These are phyloP conservation scores for Moringa oleifera DNA, from an alignment of 345 rosid genomes.

Conservation along the genomic window DNA sequence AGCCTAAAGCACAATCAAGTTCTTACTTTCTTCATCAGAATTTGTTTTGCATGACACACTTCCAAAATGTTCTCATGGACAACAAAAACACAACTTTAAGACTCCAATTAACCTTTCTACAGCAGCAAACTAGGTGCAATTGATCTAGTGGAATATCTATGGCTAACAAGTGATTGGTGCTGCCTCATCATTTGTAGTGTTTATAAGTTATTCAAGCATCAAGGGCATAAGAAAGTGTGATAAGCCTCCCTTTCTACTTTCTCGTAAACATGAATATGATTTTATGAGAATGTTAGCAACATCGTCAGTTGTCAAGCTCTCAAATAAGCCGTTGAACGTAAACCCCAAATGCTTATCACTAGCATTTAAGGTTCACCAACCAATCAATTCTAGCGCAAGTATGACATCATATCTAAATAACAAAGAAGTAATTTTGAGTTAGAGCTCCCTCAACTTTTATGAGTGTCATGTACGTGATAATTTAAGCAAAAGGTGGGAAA, in stretches of 20 bases:
- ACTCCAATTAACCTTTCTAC: too few species aligned
- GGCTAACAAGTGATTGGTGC: slow-evolving; percentile 19
- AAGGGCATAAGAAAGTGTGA: slow-evolving; percentile 7
- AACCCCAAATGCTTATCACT: slow-evolving; percentile 22
- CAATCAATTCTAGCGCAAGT: slow-evolving; percentile 18
- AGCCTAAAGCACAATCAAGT: too few species aligned
- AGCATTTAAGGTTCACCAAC: slow-evolving; percentile 15
- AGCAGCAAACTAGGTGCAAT: too few species aligned
- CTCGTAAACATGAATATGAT: slow-evolving; percentile 6
- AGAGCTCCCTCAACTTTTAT: neutral
- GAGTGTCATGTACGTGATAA: too few species aligned
- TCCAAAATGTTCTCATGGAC: too few species aligned
- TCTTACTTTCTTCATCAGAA: too few species aligned
- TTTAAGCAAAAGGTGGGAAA: too few species aligned
- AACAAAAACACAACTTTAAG: too few species aligned
- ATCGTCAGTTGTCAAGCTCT: slow-evolving; percentile 20
- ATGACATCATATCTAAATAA: slow-evolving; percentile 19
- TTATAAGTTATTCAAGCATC: slow-evolving; percentile 7
- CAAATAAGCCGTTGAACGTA: slow-evolving; percentile 32
- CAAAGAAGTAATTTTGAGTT: neutral
- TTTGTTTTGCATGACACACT: too few species aligned
- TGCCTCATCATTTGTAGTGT: slow-evolving; percentile 14
- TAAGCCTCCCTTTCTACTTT: neutral
- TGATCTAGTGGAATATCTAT: slow-evolving; percentile 14
- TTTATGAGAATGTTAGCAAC: slow-evolving; percentile 9